Base-by-base conservation (phyloP, 257 asterid genomes). In the Fraxinus americana region DNA sequence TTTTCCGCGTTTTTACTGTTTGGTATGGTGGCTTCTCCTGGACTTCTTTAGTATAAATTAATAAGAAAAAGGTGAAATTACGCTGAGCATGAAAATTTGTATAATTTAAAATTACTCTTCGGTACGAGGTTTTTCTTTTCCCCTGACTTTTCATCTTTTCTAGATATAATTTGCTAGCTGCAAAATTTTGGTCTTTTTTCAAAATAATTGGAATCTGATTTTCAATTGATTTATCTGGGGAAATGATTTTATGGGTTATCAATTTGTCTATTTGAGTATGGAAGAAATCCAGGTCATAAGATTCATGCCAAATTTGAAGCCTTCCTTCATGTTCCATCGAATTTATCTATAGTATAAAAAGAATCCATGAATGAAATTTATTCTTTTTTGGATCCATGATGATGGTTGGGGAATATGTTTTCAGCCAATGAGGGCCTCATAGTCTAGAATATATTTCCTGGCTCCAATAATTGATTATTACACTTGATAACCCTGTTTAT, bases 1-100 rank as follows among this genome's bases (percentile, higher is more conserved):
- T 71, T 72, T 63, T 45, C 68, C 68, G 13, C 52, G 21, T 21
- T 39, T 69, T 17, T 39, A 65, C 65, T 57, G 38, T 30, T 80
- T 34, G 36, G 36, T 34, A 34, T 34, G 36, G 36, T 34, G 36
- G 6, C 6, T n/a, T 54, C n/a, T 54, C 27, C 7, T 54, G 65
- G 65, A 54, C 2, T 16, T 17, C 1, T 54, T 19, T 21, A 8
- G 12, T 21, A 7, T 21, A 21, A 59, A 59, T 59, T 54, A 21
- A 21, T 21, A 59, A 21, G 32, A 23, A 59, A 21, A 59, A 10
- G 32, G 11, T 32, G 13, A 10, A 8, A 59, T 21, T n/a, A 7
- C 4, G 8, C 52, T 63, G 69, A 25, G 12, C 69, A 1, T 63
- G 69, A 12, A 10, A 61, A 27, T 23, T 7, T 61, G 32, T n/a